Evolutionary conservation across 768 basidiomycete genomes (phyloP).

Genomic region (Vararia minispora): DNA sequence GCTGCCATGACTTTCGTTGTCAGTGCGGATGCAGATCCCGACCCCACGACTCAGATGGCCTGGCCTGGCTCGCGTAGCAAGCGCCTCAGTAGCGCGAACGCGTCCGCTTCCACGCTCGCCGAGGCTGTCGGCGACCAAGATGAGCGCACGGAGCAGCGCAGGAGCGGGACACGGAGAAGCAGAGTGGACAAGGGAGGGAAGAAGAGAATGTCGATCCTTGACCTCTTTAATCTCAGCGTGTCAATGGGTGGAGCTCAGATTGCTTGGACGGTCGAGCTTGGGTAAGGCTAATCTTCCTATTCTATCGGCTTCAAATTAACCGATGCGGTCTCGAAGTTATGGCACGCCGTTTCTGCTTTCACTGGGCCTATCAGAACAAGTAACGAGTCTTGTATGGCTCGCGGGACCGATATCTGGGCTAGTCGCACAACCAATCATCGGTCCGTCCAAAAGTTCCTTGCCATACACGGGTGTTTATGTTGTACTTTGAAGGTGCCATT

Average conservation of each 20-base stretch:
- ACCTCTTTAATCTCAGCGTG: conserved; percentile 69
- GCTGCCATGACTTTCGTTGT: conserved; percentile 49
- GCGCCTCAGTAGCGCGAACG: conserved; percentile 23
- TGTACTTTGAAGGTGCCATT: conserved; percentile 57
- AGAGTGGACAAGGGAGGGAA: conserved; percentile 22
- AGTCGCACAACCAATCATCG: conserved; percentile 94
- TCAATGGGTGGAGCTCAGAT: conserved; percentile 95
- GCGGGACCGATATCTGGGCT: conserved; percentile 93
- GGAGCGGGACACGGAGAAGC: conserved; percentile 5
- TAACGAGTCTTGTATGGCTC: conserved; percentile 92
- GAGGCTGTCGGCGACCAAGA: conserved; percentile 1
- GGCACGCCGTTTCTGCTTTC: conserved; percentile 88
- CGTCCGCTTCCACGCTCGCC: conserved; percentile 16
- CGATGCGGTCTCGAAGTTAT: conserved; percentile 42
- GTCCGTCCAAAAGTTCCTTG: conserved; percentile 29
- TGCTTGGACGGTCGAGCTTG: conserved; percentile 92
- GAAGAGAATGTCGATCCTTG: conserved; percentile 23
- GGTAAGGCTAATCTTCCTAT: conserved; percentile 36
- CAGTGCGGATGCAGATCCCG: conserved; percentile 43
- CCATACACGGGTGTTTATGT: neutral
- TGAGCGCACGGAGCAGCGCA: neutral
- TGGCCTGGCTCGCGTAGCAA: conserved; percentile 39
- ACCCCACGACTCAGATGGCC: conserved; percentile 69
- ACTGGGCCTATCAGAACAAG: conserved; percentile 73
- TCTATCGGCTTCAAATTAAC: neutral